Evolutionary conservation across 768 basidiomycete genomes (phyloP).

Genomic region (Auricularia sp.): DNA sequence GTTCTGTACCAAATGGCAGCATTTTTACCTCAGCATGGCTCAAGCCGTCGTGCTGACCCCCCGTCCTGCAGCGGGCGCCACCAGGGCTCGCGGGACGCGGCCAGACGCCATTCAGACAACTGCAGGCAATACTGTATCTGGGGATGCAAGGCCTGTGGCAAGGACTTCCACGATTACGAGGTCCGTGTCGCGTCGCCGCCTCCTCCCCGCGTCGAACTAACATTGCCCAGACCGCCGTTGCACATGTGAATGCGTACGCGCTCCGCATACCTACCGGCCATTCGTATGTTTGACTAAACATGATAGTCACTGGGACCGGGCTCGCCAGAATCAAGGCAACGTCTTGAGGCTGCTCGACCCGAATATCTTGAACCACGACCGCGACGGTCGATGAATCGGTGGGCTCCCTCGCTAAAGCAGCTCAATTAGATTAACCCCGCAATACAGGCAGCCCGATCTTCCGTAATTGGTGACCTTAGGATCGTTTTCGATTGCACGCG

Average conservation of each 20-base stretch:
- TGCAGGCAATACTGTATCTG: not conserved
- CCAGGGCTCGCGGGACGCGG: not conserved
- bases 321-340: not conserved
- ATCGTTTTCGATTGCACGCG: too few relatives aligned
- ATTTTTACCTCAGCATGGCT: not conserved
- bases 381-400: not conserved
- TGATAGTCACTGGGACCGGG: not conserved
- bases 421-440: too few relatives aligned
- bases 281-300: not conserved
- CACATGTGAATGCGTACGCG: not conserved
- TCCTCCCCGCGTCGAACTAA: not conserved
- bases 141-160: not conserved
- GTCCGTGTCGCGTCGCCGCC: not conserved
- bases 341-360: not conserved
- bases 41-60: not conserved
- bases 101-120: not conserved
- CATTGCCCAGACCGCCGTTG: not conserved
- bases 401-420: too few relatives aligned
- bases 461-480: too few relatives aligned
- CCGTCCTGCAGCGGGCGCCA: not conserved
- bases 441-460: too few relatives aligned
- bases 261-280: not conserved
- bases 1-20: slow-evolving; percentile 2
- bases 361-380: not conserved
- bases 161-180: not conserved